These are phyloP conservation scores for Cajanus cajan DNA, from an alignment of 306 rosid genomes.

Conservation along the genomic window DNA sequence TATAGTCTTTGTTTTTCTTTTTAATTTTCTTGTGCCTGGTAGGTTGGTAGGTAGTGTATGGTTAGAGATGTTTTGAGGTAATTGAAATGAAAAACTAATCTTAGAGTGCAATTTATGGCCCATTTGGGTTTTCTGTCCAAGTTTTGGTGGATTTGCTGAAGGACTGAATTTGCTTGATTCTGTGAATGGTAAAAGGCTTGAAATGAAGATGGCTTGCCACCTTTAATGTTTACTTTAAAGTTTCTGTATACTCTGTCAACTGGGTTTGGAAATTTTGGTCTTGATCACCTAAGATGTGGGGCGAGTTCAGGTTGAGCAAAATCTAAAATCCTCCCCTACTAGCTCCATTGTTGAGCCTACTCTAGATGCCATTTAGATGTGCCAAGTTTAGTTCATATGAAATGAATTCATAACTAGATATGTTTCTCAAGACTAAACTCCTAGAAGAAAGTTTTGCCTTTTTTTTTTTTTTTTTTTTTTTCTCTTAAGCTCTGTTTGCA, in stretches of 20 bases:
- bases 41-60: constrained; percentile 5
- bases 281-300: background rate
- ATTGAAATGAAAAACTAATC: constrained; percentile 4
- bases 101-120: background rate
- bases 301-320: background rate
- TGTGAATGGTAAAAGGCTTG: background rate
- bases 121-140: background rate
- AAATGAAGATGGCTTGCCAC: background rate
- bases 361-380: background rate
- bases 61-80: background rate
- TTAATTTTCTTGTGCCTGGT: background rate
- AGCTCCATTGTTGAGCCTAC: background rate
- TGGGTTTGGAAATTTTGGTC: background rate
- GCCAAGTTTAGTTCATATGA: background rate
- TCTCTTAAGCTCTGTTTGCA: too few relatives aligned
- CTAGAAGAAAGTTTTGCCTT: background rate
- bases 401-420: background rate
- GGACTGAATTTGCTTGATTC: background rate
- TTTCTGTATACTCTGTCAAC: too few relatives aligned
- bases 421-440: background rate
- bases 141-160: constrained; percentile 1
- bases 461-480: too few relatives aligned
- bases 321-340: background rate
- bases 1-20: background rate
- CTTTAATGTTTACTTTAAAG: background rate